Conservation (phyloP, 257 asterid genomes). For the Marsdenia floribunda region DNA sequence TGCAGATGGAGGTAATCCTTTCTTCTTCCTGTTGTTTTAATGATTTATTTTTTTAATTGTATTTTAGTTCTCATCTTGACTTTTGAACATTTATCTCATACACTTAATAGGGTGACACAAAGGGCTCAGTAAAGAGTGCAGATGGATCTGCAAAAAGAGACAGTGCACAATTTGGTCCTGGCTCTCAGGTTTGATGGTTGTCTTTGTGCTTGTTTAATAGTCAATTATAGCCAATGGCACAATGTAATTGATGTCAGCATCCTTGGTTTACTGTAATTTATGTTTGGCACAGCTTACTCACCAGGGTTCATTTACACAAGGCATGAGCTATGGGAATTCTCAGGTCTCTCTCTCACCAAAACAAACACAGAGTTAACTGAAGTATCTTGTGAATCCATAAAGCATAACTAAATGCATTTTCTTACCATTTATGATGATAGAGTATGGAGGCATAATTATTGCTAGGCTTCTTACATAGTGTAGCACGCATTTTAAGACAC, state of each 20-base stretch:
- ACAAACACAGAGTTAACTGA: background rate
- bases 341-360: constrained; percentile 42
- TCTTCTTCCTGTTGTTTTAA: background rate
- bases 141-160: constrained; percentile 76
- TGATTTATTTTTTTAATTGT: background rate
- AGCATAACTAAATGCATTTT: background rate
- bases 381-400: constrained; percentile 1
- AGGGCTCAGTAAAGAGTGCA: constrained; percentile 66
- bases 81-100: constrained; percentile 8
- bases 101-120: constrained; percentile 66
- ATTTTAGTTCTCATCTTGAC: constrained; percentile 2
- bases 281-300: constrained; percentile 48
- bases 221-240: background rate
- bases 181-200: constrained; percentile 38
- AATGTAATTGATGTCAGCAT: background rate
- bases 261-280: background rate
- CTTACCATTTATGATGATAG: background rate
- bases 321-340: constrained; percentile 58
- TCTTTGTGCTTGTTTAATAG: background rate
- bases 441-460: background rate
- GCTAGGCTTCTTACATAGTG: background rate
- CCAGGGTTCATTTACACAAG: constrained; percentile 73
- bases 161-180: constrained; percentile 41
- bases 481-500: background rate
- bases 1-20: constrained; percentile 73